Conservation (phyloP, 2,329 filamentous ascomycete species). For the Sclerotinia spermophila region DNA sequence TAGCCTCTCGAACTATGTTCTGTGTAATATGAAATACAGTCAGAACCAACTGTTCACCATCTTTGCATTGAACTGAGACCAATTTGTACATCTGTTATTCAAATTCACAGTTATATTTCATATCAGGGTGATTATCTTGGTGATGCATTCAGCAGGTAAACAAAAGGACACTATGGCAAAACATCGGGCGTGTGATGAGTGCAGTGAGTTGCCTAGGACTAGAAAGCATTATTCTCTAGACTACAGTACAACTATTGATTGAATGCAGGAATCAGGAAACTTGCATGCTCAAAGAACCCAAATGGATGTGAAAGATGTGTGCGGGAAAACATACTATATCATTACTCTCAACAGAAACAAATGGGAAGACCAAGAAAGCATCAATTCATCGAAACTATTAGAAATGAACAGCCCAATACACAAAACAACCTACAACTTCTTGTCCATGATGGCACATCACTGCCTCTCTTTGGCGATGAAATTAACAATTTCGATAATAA, state of each 20-base stretch:
- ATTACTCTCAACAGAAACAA: conserved; percentile 62
- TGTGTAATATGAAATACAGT: neutral
- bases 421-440: conserved; percentile 8
- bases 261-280: conserved; percentile 55
- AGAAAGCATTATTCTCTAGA: neutral
- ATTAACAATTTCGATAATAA: conserved; percentile 19
- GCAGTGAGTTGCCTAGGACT: conserved; percentile 49
- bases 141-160: conserved; percentile 20
- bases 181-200: conserved; percentile 64
- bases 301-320: conserved; percentile 58
- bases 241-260: conserved; percentile 28
- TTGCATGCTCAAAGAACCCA: conserved; percentile 61
- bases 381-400: conserved; percentile 36
- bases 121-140: neutral
- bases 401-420: conserved; percentile 20
- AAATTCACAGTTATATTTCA: neutral
- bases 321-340: conserved; percentile 53
- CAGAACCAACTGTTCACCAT: neutral
- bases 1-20: neutral
- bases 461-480: conserved; percentile 20
- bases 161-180: conserved; percentile 40
- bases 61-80: neutral
- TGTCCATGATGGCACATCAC: conserved; percentile 22
- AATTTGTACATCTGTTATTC: neutral
- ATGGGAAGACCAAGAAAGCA: conserved; percentile 64